A percentile compares a stretch with the other conserved stretches of the same genome.
phyloP scores from a whole-genome alignment of 2,329 filamentous ascomycete genomes.

The Alternaria dauci region DNA sequence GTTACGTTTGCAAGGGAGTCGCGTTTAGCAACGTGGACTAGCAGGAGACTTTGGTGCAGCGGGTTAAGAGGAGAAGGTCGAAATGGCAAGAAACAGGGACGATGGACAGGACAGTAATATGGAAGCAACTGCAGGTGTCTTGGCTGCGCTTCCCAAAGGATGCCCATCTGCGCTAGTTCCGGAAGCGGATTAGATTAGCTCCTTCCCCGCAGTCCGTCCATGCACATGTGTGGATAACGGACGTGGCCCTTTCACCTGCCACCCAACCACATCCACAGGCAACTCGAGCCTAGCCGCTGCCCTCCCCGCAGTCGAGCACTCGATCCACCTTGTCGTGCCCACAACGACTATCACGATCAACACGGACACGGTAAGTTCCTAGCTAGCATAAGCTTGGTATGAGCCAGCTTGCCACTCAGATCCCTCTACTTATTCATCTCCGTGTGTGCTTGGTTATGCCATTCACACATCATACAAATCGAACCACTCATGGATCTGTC shows the following conservation, averaged over 20 bases:
- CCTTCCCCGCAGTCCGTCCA: slow-evolving; percentile 46
- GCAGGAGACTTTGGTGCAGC: slow-evolving; percentile 9
- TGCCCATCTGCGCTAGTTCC: slow-evolving; percentile 25
- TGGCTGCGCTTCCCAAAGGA: slow-evolving; percentile 21
- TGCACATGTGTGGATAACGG: slow-evolving; percentile 27
- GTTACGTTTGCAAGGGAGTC: slow-evolving; percentile 18
- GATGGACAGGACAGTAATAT: slow-evolving; percentile 39
- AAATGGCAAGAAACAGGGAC: slow-evolving; percentile 15
- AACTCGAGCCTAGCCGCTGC: slow-evolving; percentile 24
- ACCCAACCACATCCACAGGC: slow-evolving; percentile 22
- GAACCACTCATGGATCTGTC: not conserved
- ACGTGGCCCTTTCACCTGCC: slow-evolving; percentile 14
- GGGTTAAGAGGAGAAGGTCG: slow-evolving; percentile 15
- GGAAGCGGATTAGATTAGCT: slow-evolving; percentile 26
- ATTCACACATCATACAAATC: slow-evolving; percentile 1
- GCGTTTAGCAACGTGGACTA: slow-evolving; percentile 26
- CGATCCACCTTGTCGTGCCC: slow-evolving; percentile 31
- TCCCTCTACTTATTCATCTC: slow-evolving; percentile 16
- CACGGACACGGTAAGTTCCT: slow-evolving; percentile 20
- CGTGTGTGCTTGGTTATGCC: slow-evolving; percentile 15
- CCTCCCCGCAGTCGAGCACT: slow-evolving; percentile 27
- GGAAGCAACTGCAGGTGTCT: slow-evolving; percentile 23
- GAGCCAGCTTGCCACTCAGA: slow-evolving; percentile 23
- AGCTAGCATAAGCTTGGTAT: slow-evolving; percentile 27
- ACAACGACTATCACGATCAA: slow-evolving; percentile 33